A percentile compares a stretch with the other conserved stretches of the same genome.
These are phyloP conservation scores for Aspergillus egyptiacus DNA, from an alignment of 495 filamentous ascomycete species.

Conservation along the genomic window DNA sequence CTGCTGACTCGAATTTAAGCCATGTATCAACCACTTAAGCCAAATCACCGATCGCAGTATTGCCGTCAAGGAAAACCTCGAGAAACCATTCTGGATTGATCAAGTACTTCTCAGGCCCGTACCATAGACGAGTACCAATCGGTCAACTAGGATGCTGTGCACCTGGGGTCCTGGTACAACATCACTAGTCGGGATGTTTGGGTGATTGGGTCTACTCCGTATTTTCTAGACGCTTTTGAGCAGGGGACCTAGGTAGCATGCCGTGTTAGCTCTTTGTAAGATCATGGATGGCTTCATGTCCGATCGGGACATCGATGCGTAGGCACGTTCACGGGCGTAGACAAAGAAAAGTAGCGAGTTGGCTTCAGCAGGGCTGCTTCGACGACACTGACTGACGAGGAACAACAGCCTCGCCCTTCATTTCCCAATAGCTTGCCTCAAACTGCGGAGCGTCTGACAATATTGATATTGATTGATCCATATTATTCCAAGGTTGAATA, in stretches of 20 bases:
- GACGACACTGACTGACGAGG: background rate
- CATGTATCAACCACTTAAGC: background rate
- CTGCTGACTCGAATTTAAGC: background rate
- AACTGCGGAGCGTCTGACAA: too few species aligned
- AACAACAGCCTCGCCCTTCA: too few species aligned
- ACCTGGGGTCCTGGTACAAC: conserved; percentile 1
- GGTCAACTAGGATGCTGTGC: conserved; percentile 1
- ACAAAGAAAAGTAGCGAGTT: conserved; percentile 5
- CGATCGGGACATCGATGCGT: background rate
- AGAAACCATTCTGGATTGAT: background rate
- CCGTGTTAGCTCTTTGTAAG: background rate
- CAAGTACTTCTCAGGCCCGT: background rate
- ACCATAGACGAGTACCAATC: conserved; percentile 3
- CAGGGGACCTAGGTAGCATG: background rate
- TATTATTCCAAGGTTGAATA: conserved; percentile 4
- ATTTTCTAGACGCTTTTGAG: too few species aligned
- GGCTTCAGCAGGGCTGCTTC: background rate
- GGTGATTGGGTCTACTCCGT: background rate
- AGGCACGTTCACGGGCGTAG: background rate
- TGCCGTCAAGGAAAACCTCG: background rate
- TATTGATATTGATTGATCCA: too few species aligned
- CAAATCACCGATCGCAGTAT: background rate
- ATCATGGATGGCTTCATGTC: background rate
- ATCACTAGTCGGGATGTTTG: conserved; percentile 6
- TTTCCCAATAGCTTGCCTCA: too few species aligned